Base-by-base conservation (phyloP, 306 rosid species). In the Cyamopsis tetragonoloba region DNA sequence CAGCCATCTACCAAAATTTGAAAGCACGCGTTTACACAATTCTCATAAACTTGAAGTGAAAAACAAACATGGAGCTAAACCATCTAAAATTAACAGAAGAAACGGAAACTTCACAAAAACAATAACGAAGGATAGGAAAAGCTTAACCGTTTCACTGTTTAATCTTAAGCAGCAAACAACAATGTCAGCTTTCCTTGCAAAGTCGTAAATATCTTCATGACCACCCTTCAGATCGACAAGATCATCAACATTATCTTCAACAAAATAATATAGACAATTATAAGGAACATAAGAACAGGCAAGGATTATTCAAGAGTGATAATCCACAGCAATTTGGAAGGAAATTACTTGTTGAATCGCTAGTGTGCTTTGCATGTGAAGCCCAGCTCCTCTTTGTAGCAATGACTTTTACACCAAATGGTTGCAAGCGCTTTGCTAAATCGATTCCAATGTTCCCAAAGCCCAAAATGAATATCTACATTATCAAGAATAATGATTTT, bases 381-480 rank as follows among this genome's bases (percentile, higher is more conserved):
- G 57, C 62, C 98, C 98, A 92, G 50, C 85, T 89, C 64, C 96
- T 80, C 80, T 92, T 92, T 38, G 96, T 86, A 37, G 96, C 98
- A 72, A 89, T 84, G 62, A 92, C 77, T 83, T 83, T 84, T 14
- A 92, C 98, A 69, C 96, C 96, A 69, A 92, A 92, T 14, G 96
- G 91, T 34, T 51, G 80, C 82, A 92, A 79, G 66, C 96, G 84
- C 80, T 72, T 77, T 13, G 91, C 96, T 83, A 92, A 80, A 54
- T 84, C 92, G 4, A 85, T 39, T 69, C 98, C 98, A 69, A 92
- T 92, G 67, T 89, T 92, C 54, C 98, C 98, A 42, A 67, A 87
- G 54, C 98, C 98, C 79, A 92, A 38, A 80, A 92, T 89, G 44
- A 89, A 87, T 71, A 89, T 75, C 98, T 92, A 72, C 62, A 74